Base-by-base conservation (phyloP, 129 eudicot genomes). In the Chrysanthemum seticuspe region DNA sequence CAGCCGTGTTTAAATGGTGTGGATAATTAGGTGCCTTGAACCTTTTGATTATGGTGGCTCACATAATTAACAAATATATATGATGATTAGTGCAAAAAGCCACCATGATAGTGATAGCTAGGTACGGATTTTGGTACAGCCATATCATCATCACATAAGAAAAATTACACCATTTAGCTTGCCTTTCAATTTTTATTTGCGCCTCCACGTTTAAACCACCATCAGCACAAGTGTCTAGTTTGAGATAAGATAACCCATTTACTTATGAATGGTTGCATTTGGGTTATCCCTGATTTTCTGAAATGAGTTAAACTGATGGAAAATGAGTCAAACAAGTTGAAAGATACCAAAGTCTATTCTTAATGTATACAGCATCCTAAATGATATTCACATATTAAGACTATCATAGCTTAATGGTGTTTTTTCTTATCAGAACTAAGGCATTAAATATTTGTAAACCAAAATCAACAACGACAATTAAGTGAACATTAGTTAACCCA, bases 121-220 rank as follows among this genome's bases (percentile, higher is more conserved):
- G 49, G 84, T 79, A 68, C 80, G 72, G 69, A 74, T 70, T 73
- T 79, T 59, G 79, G 87, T 83, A 71, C 73, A 66, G 71, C 15
- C 15, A 29, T 47, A 44, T 63, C 72, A 44, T 63, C 72, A 71
- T 66, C 72, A 65, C 54, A 74, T 48, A 23, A 21, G 13, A 19
- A 75, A 75, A 64, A 13, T 25, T 18, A 75, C 10, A 18, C 47
- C 16, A 21, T 55, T 34, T 70, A 40, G 54, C 51, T 70, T 31
- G 45, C 74, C 65, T 34, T 55, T 27, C 36, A 70, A 10, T 57
- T 31, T 31, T 31, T 34, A 16, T 15, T 31, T 10, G 52, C n/a
- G 79, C 73, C 18, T 21, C 73, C 73, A 55, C 58, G 67, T 55
- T 65, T 66, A 75, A 67, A 67, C 50, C 67, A 64, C 72, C 65